A percentile compares a stretch with the other conserved stretches of the same genome.
These are phyloP conservation scores for Barnettozyma wickerhamii DNA, from an alignment of 805 yeast genomes.

Conservation along the genomic window DNA sequence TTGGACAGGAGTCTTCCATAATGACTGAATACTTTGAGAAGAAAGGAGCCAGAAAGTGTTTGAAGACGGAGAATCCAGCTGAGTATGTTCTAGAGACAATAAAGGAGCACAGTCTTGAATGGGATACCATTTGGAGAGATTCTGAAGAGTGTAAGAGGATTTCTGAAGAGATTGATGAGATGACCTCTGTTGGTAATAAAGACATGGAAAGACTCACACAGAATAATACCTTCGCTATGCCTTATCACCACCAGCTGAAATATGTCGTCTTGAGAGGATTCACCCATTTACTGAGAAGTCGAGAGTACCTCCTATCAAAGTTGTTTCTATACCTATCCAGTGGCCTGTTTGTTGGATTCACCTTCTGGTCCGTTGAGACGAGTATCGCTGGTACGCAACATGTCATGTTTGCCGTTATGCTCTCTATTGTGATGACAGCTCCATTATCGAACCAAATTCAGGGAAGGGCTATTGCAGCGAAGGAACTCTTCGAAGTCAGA, in stretches of 20 bases:
- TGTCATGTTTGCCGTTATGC: constrained; percentile 56
- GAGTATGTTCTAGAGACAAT: constrained; percentile 69
- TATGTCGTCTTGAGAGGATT: constrained; percentile 39
- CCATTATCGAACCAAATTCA: constrained; percentile 64
- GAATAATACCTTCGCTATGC: constrained; percentile 28
- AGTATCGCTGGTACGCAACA: constrained; percentile 55
- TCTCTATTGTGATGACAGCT: constrained; percentile 53
- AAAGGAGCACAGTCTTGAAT: constrained; percentile 52
- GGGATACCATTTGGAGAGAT: constrained; percentile 56
- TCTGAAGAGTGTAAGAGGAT: constrained; percentile 33
- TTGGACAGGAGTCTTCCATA: constrained; percentile 50
- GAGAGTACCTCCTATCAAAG: constrained; percentile 59
- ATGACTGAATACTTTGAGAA: constrained; percentile 42
- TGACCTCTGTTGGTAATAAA: constrained; percentile 1
- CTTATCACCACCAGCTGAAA: constrained; percentile 41
- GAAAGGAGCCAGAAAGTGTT: constrained; percentile 58
- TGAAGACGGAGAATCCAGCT: constrained; percentile 60
- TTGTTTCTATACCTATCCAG: constrained; percentile 45
- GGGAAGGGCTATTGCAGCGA: constrained; percentile 50
- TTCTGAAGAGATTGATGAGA: constrained; percentile 28
- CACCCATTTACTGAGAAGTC: constrained; percentile 54
- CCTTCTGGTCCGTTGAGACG: constrained; percentile 57
- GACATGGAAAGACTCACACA: constrained; percentile 6
- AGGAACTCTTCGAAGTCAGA: constrained; percentile 67
- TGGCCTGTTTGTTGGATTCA: constrained; percentile 70